Evolutionary conservation across 1,139 yeast species (phyloP).

Genomic region (Magnusiomyces paraingens): DNA sequence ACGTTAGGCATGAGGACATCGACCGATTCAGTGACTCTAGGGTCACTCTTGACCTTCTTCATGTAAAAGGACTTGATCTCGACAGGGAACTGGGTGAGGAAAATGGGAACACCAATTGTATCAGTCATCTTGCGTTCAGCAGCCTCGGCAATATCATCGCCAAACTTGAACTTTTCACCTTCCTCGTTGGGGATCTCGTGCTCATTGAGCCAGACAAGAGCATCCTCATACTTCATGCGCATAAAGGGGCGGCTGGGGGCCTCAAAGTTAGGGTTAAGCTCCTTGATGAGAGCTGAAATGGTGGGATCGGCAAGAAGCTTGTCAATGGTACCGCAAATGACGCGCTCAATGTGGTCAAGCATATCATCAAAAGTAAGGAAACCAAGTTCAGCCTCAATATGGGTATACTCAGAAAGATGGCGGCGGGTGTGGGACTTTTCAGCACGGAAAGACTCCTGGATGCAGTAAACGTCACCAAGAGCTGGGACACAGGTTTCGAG

Average conservation of each 20-base stretch:
- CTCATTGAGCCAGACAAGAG: constrained; percentile 94
- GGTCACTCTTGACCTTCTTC: constrained; percentile 87
- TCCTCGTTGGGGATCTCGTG: constrained; percentile 92
- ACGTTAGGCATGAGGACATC: constrained; percentile 98
- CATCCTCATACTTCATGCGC: constrained; percentile 87
- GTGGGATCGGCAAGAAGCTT: constrained; percentile 82
- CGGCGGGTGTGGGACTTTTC: constrained; percentile 99
- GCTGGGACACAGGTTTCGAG: constrained; percentile 95
- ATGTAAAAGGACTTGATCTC: constrained; percentile 97
- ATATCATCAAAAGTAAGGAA: constrained; percentile 83
- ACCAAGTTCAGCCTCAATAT: constrained; percentile 89
- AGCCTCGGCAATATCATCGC: constrained; percentile 99
- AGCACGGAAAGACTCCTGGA: constrained; percentile 98
- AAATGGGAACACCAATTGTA: constrained; percentile 82
- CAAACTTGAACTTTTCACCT: constrained; percentile 85
- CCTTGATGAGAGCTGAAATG: constrained; percentile 82
- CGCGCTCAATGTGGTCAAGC: constrained; percentile 74
- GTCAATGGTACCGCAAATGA: constrained; percentile 62
- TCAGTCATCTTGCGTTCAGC: constrained; percentile 99
- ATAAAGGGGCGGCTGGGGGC: constrained; percentile 81
- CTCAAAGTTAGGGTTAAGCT: constrained; percentile 84
- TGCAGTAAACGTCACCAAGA: constrained; percentile 92
- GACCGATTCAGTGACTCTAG: constrained; percentile 93
- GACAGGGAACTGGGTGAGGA: constrained; percentile 90
- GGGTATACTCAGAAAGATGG: constrained; percentile 95